Percentiles rank a stretch among this genome's conserved stretches.
Evolutionary conservation across 495 filamentous ascomycete species (phyloP).

Genomic region (Copromyces sp.): DNA sequence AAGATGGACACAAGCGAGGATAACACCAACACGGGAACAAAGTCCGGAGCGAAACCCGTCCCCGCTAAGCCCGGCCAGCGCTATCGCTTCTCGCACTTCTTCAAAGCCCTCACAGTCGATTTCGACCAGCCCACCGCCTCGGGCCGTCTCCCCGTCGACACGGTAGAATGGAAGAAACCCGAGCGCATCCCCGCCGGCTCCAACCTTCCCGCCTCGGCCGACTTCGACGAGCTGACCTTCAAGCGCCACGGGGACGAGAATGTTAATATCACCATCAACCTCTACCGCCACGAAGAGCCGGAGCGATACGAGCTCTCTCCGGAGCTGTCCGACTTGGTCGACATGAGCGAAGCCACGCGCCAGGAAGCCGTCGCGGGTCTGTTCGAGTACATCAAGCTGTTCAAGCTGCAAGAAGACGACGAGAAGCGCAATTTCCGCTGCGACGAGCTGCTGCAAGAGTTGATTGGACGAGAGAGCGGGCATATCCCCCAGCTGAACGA

Average conservation of each 20-base stretch:
- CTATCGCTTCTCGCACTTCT: slow-evolving; percentile 83
- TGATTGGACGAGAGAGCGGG: slow-evolving; percentile 68
- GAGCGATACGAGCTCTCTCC: slow-evolving; percentile 72
- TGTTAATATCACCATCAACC: slow-evolving; percentile 78
- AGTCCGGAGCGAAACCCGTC: slow-evolving; percentile 14
- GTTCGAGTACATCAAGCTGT: slow-evolving; percentile 88
- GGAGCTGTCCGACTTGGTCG: slow-evolving; percentile 71
- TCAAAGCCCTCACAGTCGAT: slow-evolving; percentile 82
- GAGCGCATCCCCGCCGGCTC: slow-evolving; percentile 43
- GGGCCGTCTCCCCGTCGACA: slow-evolving; percentile 43
- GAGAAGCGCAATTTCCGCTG: slow-evolving; percentile 87
- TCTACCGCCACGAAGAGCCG: slow-evolving; percentile 73
- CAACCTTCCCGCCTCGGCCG: slow-evolving; percentile 45
- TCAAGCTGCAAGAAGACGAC: slow-evolving; percentile 82
- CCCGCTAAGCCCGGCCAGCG: slow-evolving; percentile 33
- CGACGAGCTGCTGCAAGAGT: slow-evolving; percentile 63
- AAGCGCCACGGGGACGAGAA: slow-evolving; percentile 88
- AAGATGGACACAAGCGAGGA: slow-evolving; percentile 60
- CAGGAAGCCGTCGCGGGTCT: slow-evolving; percentile 79
- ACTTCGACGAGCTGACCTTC: slow-evolving; percentile 89
- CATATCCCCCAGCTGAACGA: slow-evolving; percentile 86
- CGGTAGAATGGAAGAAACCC: slow-evolving; percentile 64
- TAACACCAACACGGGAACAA: slow-evolving; percentile 28
- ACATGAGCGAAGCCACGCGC: slow-evolving; percentile 76
- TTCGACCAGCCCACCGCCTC: slow-evolving; percentile 51